phyloP scores from a whole-genome alignment of 1,284 basidiomycete genomes.

The Meripilus lineatus region DNA sequence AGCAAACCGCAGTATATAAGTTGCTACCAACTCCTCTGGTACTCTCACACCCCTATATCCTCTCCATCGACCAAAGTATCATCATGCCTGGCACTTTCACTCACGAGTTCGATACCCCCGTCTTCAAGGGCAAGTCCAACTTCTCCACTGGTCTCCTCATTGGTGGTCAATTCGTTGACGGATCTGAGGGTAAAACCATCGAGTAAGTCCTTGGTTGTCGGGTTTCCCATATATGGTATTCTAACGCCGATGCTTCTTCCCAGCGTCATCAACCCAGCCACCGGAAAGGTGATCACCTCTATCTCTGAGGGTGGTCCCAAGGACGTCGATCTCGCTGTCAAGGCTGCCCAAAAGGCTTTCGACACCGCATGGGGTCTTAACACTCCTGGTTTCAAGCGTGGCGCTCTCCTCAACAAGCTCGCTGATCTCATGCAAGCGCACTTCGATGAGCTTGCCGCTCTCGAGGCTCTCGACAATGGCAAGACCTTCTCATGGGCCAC shows the following conservation, averaged over 20 bases:
- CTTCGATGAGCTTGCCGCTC: constrained; percentile 67
- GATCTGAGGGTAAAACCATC: constrained; percentile 59
- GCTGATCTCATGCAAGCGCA: constrained; percentile 72
- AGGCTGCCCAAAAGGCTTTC: constrained; percentile 75
- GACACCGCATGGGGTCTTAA: constrained; percentile 73
- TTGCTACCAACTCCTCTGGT: too few relatives aligned
- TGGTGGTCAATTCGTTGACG: constrained; percentile 74
- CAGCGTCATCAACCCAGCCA: constrained; percentile 81
- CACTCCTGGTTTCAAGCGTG: constrained; percentile 56
- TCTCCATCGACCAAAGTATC: constrained; percentile 7
- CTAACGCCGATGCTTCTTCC: neutral
- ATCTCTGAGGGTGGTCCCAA: constrained; percentile 64
- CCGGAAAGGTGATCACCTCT: constrained; percentile 63
- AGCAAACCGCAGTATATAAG: too few relatives aligned
- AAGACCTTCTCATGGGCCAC: constrained; percentile 79
- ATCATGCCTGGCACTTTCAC: constrained; percentile 36
- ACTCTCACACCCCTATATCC: constrained; percentile 1
- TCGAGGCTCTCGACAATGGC: constrained; percentile 71
- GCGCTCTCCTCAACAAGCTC: constrained; percentile 64
- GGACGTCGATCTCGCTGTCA: constrained; percentile 77
- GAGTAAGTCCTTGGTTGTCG: constrained; percentile 44
- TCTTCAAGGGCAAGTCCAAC: constrained; percentile 67
- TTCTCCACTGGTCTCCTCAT: constrained; percentile 80
- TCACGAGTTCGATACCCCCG: constrained; percentile 60
- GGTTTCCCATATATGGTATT: neutral